Base-by-base conservation (phyloP, 768 basidiomycete species). In the Floccularia luteovirens region DNA sequence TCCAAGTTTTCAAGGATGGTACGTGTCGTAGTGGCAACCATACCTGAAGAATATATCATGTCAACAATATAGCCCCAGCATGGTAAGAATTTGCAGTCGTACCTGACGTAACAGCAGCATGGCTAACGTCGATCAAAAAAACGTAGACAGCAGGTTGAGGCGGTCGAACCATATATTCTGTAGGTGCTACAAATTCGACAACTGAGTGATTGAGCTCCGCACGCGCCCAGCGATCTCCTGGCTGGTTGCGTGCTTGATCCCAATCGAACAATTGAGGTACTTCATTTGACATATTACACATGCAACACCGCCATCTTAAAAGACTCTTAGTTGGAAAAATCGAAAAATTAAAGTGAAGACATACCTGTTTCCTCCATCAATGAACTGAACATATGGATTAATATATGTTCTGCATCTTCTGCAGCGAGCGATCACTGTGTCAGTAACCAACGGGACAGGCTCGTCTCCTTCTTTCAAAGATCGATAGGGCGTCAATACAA, bases 131-230 rank as follows among this genome's bases (percentile, higher is more conserved):
- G 62, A 99, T 88, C 56, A 98, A 75, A 72, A 98, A 96, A 42
- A 94, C 75, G 60, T 94, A 98, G 38, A 96, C 90, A 13, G 93
- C 90, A 4, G 96, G 91, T 60, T 98, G 96, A 38, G 96, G 96
- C 4, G 96, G 85, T 48, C 96, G 86, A 55, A 93, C 94, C 96
- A 98, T 98, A 62, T 99, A 99, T 64, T 99, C 96, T 0, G 92
- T 94, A 4, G 96, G 93, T 1, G 96, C 96, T 39, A 99, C 88
- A 55, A 81, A 99, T 60, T 99, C 96, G 37, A 99, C 90, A n/a
- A 83, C 87, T 24, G 83, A 77, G 57, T 89, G 79, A 53, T 96
- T 98, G 38, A 99, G 72, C 64, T 99, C 96, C 1, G 89, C 80
- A 45, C 96, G 81, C 20, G 77, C 67, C 93, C 96, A 99, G 41